Base-by-base conservation (phyloP, 257 asterid species). In the Cinchona pubescens region DNA sequence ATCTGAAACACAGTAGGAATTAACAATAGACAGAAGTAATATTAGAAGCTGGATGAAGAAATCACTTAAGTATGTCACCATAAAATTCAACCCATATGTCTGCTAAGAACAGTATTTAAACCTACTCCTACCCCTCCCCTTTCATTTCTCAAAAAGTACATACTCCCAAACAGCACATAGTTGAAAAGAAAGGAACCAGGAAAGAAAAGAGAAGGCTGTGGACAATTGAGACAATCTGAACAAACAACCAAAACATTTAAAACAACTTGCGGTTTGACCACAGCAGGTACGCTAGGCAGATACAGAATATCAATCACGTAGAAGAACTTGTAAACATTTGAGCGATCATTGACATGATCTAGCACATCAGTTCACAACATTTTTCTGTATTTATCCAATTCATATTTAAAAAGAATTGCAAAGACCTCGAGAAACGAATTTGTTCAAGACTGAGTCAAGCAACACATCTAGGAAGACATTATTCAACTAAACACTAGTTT, bases 1-100 rank as follows among this genome's bases (percentile, higher is more conserved):
- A 70, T 73, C 98, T 92, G 81, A 67, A 83, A 87, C 27, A 43
- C 65, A 75, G 21, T 46, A 72, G 14, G 56, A 75, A 65, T 67
- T 43, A 42, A 23, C 19, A 32, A 48, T 61, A 15, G 19, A 23
- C 4, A 2, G 32, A 4, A 69, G 55, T 15, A 4, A 63, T n/a
- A 60, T 51, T 16, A 59, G 55, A 15, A n/a, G 45, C 35, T 2
- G 18, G 13, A 9, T 46, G 38, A 56, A 14, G 59, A 46, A 76
- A 14, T 10, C 67, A 37, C 14, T 70, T n/a, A 4, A 12, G 46
- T 5, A 43, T 2, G 48, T 14, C 37, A 45, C 73, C 11, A 68
- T 38, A 45, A n/a, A 13, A 12, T 67, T 51, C 38, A 56, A 56
- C 63, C 63, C 63, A 58, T 25, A 58, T 25, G 18, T 58, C 63